phyloP scores from a whole-genome alignment of 2,329 filamentous ascomycete genomes.

The Aschersonia sp. region DNA sequence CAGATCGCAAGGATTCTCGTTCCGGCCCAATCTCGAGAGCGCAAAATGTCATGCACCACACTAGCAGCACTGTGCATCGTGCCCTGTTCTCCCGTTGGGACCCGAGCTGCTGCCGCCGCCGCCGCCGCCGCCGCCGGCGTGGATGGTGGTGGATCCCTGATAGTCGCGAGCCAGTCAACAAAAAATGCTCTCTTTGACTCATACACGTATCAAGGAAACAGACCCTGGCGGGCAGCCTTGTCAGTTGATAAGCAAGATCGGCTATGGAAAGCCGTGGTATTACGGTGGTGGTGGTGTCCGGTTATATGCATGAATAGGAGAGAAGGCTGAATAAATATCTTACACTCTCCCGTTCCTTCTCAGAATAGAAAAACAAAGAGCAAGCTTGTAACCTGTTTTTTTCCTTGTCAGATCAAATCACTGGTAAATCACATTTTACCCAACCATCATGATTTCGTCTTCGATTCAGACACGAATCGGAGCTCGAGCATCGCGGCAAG shows the following conservation, averaged over 20 bases:
- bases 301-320: neutral
- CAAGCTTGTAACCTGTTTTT: no score
- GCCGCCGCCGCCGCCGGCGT: no score
- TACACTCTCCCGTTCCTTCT: no score
- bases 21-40: no score
- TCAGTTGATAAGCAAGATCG: neutral
- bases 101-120: neutral
- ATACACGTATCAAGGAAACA: neutral
- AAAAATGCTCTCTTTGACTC: neutral
- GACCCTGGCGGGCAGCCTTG: neutral
- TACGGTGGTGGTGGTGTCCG: neutral
- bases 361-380: no score
- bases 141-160: neutral
- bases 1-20: no score
- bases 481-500: neutral
- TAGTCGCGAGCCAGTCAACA: neutral
- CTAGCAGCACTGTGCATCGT: no score
- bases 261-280: no score
- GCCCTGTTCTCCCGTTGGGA: neutral
- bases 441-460: neutral
- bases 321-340: neutral
- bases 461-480: neutral
- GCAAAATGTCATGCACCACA: no score
- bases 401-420: no score
- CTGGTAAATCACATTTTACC: no score